Evolutionary conservation across 139 green algal species (phyloP).

Genomic region (Auxenochlorella protothecoides): DNA sequence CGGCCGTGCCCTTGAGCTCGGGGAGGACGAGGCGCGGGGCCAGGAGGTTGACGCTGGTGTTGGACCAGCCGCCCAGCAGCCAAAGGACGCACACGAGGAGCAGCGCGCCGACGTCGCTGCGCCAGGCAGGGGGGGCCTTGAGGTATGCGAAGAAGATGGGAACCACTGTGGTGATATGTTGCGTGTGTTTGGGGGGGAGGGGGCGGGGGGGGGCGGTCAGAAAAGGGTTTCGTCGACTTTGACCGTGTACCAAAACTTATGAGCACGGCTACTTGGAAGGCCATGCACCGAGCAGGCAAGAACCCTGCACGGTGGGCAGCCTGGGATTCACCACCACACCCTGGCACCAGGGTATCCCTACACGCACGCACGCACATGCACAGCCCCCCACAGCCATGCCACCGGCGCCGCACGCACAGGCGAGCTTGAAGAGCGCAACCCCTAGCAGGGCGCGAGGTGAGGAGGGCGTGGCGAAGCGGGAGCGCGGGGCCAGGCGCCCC

Average conservation of each 20-base stretch:
- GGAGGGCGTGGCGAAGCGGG: constrained; percentile 24
- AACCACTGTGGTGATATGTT: not conserved
- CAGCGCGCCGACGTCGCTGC: constrained; percentile 37
- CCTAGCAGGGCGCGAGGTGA: constrained; percentile 28
- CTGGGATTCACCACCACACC: not conserved
- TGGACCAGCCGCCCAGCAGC: constrained; percentile 48
- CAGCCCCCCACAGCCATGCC: not conserved
- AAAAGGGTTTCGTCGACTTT: too few relatives aligned
- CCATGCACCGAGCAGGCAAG: too few relatives aligned
- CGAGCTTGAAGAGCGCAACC: constrained; percentile 20
- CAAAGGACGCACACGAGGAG: constrained; percentile 36
- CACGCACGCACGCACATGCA: not conserved
- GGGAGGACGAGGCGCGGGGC: constrained; percentile 41
- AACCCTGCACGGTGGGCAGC: too few relatives aligned
- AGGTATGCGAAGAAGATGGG: constrained; percentile 61
- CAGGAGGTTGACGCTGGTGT: constrained; percentile 59
- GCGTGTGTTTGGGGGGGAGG: too few relatives aligned
- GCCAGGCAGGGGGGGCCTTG: constrained; percentile 21
- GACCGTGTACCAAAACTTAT: too few relatives aligned
- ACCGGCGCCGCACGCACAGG: not conserved
- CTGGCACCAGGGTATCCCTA: not conserved
- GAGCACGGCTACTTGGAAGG: too few relatives aligned
- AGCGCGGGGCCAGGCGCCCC: constrained; percentile 48
- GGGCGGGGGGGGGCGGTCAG: too few relatives aligned
- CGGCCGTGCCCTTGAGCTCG: constrained; percentile 38